Conservation (phyloP, 2,329 filamentous ascomycete genomes). For the Trichoderma semiorbis region DNA sequence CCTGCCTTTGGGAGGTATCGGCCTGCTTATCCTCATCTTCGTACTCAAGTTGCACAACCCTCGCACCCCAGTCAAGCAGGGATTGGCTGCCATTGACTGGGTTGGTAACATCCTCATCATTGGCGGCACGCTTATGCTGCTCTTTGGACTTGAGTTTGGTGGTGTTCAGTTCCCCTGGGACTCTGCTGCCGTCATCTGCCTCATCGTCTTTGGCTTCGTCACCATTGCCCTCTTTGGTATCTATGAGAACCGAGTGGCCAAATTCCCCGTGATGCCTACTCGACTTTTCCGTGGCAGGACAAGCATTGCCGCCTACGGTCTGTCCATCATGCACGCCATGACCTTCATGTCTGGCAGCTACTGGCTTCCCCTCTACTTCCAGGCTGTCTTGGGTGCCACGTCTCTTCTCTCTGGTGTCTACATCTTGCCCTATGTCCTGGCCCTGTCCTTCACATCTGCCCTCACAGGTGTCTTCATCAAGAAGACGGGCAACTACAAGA, state of each 20-base stretch:
- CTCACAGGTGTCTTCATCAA: slow-evolving; percentile 54
- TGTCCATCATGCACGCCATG: slow-evolving; percentile 70
- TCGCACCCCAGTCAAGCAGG: slow-evolving; percentile 57
- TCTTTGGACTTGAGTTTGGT: slow-evolving; percentile 82
- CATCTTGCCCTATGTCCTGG: slow-evolving; percentile 65
- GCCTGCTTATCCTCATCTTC: slow-evolving; percentile 51
- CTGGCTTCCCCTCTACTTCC: slow-evolving; percentile 83
- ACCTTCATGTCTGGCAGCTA: slow-evolving; percentile 76
- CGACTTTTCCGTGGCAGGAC: slow-evolving; percentile 64
- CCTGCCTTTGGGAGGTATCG: slow-evolving; percentile 45
- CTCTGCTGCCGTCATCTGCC: slow-evolving; percentile 70
- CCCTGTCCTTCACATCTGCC: slow-evolving; percentile 62
- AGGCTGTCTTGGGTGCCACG: slow-evolving; percentile 65
- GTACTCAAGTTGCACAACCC: slow-evolving; percentile 68
- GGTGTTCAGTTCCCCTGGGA: slow-evolving; percentile 72
- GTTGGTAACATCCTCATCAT: slow-evolving; percentile 57
- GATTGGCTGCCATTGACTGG: slow-evolving; percentile 62
- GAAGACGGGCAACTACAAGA: slow-evolving; percentile 63
- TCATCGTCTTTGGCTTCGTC: slow-evolving; percentile 69
- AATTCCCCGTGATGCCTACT: slow-evolving; percentile 74
- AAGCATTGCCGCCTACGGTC: slow-evolving; percentile 61
- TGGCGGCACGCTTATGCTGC: slow-evolving; percentile 77
- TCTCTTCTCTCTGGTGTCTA: slow-evolving; percentile 73
- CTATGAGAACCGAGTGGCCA: slow-evolving; percentile 69
- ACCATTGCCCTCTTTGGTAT: slow-evolving; percentile 64